Percentiles rank a stretch among this genome's conserved stretches.
These are phyloP conservation scores for Fomitopsis palustris DNA, from an alignment of 1,284 basidiomycete species.

Conservation along the genomic window DNA sequence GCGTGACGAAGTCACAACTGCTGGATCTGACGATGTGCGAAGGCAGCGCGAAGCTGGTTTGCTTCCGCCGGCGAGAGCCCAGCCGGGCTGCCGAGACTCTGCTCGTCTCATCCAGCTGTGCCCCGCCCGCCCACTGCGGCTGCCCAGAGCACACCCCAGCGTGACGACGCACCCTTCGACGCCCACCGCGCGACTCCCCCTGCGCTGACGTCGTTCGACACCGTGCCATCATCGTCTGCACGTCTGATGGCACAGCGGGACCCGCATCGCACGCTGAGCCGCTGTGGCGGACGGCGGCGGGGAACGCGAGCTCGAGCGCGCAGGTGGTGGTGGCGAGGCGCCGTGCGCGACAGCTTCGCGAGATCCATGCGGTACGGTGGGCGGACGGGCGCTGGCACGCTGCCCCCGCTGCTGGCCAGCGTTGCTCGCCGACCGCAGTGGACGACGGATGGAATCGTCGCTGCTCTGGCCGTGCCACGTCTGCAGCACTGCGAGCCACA, in stretches of 20 bases:
- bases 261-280: background rate
- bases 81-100: conserved; percentile 2
- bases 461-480: background rate
- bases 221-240: background rate
- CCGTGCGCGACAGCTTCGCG: background rate
- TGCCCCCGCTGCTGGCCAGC: too few relatives aligned
- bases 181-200: background rate
- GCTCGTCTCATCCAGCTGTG: conserved; percentile 2
- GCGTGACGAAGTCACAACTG: background rate
- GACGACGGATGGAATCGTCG: background rate
- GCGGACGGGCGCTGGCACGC: background rate
- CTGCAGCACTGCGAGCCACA: conserved; percentile 7
- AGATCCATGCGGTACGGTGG: background rate
- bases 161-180: background rate
- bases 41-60: background rate
- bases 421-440: too few relatives aligned
- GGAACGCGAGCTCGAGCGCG: background rate
- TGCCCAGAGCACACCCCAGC: background rate
- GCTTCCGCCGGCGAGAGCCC: background rate
- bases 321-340: background rate
- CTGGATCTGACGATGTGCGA: conserved; percentile 1
- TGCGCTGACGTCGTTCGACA: conserved; percentile 2
- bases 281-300: conserved; percentile 1
- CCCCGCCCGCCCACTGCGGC: background rate
- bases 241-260: background rate